Evolutionary conservation across 176 grass and related monocot species (phyloP), one percentile per base, ranked within the genome.

Genomic region (Rhipidocladum racemiflorum): DNA sequence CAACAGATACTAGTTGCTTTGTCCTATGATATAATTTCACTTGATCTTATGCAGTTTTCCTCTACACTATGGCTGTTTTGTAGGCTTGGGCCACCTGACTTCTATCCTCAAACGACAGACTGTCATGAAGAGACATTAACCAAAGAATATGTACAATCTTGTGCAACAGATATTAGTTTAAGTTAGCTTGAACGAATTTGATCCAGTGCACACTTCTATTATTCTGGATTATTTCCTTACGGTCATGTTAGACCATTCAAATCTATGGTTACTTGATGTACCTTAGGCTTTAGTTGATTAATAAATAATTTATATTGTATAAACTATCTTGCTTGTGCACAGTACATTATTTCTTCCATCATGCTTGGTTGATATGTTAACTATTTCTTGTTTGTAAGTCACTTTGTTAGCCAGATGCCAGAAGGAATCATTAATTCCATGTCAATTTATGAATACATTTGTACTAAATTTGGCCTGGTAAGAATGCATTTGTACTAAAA

Each of bases 91-190:
- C 93, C 97, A 48, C 93, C 93, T 61, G 97, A 99, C 64, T 99
- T 90, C 87, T 99, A 92, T 80, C 97, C 97, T 40, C 97, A 96
- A 87, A 90, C 93, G 7, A 72, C 85, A 64, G 90, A 85, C 79
- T 99, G 93, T 88, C 97, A 91, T 64, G 97, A 99, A 90, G 97
- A 99, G 88, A 99, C 89, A n/a, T 83, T 96, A 85, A 99, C 89
- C 51, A 99, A 70, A 93, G 97, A 99, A 80, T 96, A 96, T 90
- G 87, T 93, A 21, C 93, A 94, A 84, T 77, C n/a, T n/a, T n/a
- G n/a, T n/a, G n/a, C n/a, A n/a, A n/a, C n/a, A n/a, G 35, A 17
- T 18, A 66, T 89, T 25, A 61, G 6, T 4, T 80, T 40, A 40
- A 48, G 21, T 63, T 64, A 10, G 39, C 55, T 68, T 20, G n/a